A percentile compares a stretch with the other conserved stretches of the same genome.
Evolutionary conservation across 2,329 filamentous ascomycete species (phyloP).

Genomic region (Hypoxylon sp.): DNA sequence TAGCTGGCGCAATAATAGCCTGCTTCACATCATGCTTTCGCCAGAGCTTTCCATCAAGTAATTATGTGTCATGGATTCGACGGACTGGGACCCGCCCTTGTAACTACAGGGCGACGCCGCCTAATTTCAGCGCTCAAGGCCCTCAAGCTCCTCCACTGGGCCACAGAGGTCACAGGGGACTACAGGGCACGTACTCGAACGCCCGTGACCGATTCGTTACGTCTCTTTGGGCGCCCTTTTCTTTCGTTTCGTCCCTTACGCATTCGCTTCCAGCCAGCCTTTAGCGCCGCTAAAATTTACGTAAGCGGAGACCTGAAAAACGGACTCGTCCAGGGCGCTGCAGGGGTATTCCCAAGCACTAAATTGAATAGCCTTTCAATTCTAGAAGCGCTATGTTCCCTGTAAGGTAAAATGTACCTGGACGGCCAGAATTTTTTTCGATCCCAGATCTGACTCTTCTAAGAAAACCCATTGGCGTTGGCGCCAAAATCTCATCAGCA

Average conservation of each 20-base stretch:
- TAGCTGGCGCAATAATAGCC: slow-evolving; percentile 41
- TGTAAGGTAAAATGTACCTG: slow-evolving; percentile 11
- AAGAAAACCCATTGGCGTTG: not conserved
- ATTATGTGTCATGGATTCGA: slow-evolving; percentile 56
- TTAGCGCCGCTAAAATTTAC: slow-evolving; percentile 30
- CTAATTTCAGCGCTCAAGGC: slow-evolving; percentile 29
- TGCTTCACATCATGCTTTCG: slow-evolving; percentile 50
- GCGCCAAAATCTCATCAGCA: slow-evolving; percentile 4
- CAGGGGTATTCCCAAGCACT: slow-evolving; percentile 14
- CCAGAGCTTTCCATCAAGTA: slow-evolving; percentile 55
- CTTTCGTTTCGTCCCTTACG: slow-evolving; percentile 8
- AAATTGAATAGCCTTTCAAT: slow-evolving; percentile 15
- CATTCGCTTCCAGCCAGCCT: not conserved
- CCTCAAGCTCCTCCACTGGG: slow-evolving; percentile 39
- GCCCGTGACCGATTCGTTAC: slow-evolving; percentile 36
- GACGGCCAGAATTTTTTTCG: not conserved
- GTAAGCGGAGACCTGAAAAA: slow-evolving; percentile 29
- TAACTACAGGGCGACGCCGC: slow-evolving; percentile 24
- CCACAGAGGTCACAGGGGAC: slow-evolving; percentile 27
- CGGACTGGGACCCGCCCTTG: slow-evolving; percentile 37
- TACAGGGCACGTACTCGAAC: slow-evolving; percentile 29
- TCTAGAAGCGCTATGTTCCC: slow-evolving; percentile 19
- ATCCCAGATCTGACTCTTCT: slow-evolving; percentile 5
- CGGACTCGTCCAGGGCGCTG: not conserved
- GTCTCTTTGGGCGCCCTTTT: slow-evolving; percentile 13